Conservation (phyloP, 2,329 filamentous ascomycete genomes). For the Macroventuria anomochaeta region DNA sequence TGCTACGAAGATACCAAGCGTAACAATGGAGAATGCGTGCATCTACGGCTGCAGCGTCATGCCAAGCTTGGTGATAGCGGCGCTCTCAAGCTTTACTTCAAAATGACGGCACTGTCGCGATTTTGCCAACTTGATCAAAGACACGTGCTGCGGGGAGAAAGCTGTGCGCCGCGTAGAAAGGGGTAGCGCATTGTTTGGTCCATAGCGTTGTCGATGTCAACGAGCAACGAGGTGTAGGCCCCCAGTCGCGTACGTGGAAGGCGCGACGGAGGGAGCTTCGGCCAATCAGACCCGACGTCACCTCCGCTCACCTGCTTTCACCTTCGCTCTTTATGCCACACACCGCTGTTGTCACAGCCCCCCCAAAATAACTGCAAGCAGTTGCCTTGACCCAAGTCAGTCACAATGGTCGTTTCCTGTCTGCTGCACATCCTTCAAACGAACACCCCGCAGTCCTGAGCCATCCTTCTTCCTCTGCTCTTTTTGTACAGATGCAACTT, state of each 20-base stretch:
- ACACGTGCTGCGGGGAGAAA: background rate
- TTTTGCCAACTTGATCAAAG: background rate
- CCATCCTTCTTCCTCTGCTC: background rate
- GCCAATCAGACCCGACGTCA: conserved; percentile 8
- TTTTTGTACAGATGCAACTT: background rate
- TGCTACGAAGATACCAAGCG: conserved; percentile 97
- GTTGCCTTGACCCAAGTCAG: background rate
- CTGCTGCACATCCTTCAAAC: background rate
- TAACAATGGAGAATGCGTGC: conserved; percentile 97
- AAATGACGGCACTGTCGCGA: background rate
- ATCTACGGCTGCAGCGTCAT: conserved; percentile 66
- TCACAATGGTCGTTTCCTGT: conserved; percentile 3
- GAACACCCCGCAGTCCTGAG: background rate
- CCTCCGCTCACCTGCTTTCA: conserved; percentile 3
- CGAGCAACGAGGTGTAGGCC: background rate
- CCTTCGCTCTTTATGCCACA: background rate
- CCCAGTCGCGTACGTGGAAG: background rate
- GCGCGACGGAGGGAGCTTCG: conserved; percentile 1
- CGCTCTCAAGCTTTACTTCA: background rate
- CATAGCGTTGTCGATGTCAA: conserved; percentile 23
- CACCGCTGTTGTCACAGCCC: background rate
- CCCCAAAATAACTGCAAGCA: background rate
- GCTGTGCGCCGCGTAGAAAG: conserved; percentile 10
- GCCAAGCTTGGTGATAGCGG: conserved; percentile 23
- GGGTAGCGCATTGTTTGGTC: conserved; percentile 17